Percentiles rank a stretch among this genome's conserved stretches.
These are phyloP conservation scores for Fusarium sp. DNA, from an alignment of 2,329 filamentous ascomycete genomes.

Conservation along the genomic window DNA sequence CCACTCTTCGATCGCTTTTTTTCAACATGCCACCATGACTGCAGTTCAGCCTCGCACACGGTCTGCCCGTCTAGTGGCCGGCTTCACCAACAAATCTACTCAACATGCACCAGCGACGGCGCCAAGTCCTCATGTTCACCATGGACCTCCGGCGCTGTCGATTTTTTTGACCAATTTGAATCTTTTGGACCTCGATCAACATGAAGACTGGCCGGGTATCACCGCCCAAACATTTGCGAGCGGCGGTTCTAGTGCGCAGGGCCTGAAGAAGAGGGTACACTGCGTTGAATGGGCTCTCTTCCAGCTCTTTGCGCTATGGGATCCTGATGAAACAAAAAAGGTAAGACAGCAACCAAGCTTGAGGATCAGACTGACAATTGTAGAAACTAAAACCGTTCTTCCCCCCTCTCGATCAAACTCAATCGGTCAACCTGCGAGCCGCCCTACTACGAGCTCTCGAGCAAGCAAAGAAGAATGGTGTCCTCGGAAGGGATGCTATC, in stretches of 20 bases:
- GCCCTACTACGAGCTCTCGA: slow-evolving; percentile 85
- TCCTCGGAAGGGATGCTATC: slow-evolving; percentile 81
- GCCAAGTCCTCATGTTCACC: slow-evolving; percentile 9
- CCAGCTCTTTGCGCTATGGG: slow-evolving; percentile 86
- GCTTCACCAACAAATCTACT: slow-evolving; percentile 38
- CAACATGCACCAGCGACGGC: slow-evolving; percentile 11
- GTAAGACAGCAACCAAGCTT: slow-evolving; percentile 57
- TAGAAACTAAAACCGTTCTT: slow-evolving; percentile 93
- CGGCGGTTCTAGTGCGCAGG: slow-evolving; percentile 72
- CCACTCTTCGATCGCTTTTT: not conserved
- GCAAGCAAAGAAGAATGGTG: slow-evolving; percentile 87
- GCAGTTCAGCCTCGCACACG: slow-evolving; percentile 44
- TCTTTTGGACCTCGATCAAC: slow-evolving; percentile 81
- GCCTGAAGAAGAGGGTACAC: slow-evolving; percentile 85
- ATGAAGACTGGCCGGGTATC: slow-evolving; percentile 84
- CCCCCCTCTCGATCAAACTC: slow-evolving; percentile 87
- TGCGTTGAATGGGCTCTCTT: slow-evolving; percentile 93
- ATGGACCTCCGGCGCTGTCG: slow-evolving; percentile 46
- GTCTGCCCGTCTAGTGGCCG: slow-evolving; percentile 45
- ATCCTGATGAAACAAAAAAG: slow-evolving; percentile 78
- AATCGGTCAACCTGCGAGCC: slow-evolving; percentile 89
- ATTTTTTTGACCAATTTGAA: slow-evolving; percentile 84
- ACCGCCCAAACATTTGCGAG: slow-evolving; percentile 74
- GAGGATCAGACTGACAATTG: not conserved
- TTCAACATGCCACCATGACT: slow-evolving; percentile 43